phyloP scores from a whole-genome alignment of 768 basidiomycete species.

The Macrolepiota dolichaula region DNA sequence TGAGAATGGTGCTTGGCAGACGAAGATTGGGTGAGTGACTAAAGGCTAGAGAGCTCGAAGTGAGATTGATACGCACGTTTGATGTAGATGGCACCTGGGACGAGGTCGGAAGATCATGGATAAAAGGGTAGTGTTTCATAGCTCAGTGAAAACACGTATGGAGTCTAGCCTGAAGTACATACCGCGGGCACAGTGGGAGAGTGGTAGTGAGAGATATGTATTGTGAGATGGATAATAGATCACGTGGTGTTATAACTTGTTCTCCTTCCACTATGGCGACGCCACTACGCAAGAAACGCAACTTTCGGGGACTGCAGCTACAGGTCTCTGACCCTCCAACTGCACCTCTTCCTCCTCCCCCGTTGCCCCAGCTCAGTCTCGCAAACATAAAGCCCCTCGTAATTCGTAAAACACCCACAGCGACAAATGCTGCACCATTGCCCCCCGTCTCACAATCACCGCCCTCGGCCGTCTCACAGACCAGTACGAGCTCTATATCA shows the following conservation, averaged over 20 bases:
- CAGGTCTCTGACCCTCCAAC: conserved; percentile 39
- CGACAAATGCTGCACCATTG: conserved; percentile 15
- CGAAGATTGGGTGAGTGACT: conserved; percentile 46
- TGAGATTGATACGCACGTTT: not conserved
- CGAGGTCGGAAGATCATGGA: conserved; percentile 49
- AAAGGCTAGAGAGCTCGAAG: not conserved
- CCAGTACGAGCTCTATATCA: too few relatives aligned
- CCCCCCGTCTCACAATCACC: conserved; percentile 11
- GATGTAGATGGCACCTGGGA: conserved; percentile 49
- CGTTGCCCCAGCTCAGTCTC: conserved; percentile 15
- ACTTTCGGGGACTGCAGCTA: conserved; percentile 85
- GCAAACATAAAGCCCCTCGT: not conserved
- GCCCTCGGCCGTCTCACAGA: conserved; percentile 24
- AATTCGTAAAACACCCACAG: conserved; percentile 9
- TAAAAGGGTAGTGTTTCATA: conserved; percentile 54
- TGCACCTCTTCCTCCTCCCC: conserved; percentile 13
- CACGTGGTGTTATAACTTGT: conserved; percentile 6
- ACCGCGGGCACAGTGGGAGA: conserved; percentile 52
- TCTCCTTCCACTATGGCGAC: conserved; percentile 36
- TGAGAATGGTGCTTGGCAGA: conserved; percentile 48
- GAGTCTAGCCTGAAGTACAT: conserved; percentile 46
- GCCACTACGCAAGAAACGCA: conserved; percentile 81
- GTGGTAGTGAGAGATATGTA: conserved; percentile 46
- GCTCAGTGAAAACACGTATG: conserved; percentile 60
- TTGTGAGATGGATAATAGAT: conserved; percentile 16